Conservation (phyloP, 163 green algal species). For the Volvox carteri region DNA sequence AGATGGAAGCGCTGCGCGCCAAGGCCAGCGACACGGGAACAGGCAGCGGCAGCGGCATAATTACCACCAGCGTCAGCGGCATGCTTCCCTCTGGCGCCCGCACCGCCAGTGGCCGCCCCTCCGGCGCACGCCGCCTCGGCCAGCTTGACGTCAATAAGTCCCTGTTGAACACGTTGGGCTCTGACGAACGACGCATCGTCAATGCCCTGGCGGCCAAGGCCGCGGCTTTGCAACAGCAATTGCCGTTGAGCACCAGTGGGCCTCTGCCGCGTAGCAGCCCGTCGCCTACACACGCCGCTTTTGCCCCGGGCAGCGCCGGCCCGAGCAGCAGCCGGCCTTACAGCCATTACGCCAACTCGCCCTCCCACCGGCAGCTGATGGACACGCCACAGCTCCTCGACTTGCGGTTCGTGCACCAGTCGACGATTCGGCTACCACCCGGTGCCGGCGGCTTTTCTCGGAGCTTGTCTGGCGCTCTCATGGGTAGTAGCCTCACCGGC, state of each 20-base stretch:
- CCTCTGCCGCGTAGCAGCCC: background rate
- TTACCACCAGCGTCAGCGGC: background rate
- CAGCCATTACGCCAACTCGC: slow-evolving; percentile 53
- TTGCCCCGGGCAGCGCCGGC: background rate
- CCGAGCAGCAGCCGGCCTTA: background rate
- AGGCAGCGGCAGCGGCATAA: background rate
- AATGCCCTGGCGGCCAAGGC: slow-evolving; percentile 27
- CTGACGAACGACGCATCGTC: slow-evolving; percentile 58
- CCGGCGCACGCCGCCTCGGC: slow-evolving; percentile 20
- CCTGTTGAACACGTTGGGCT: slow-evolving; percentile 29
- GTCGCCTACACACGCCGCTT: background rate
- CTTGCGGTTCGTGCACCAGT: slow-evolving; percentile 51
- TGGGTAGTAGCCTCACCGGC: background rate
- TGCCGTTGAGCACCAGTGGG: background rate
- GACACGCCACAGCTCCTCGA: slow-evolving; percentile 58
- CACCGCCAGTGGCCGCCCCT: background rate
- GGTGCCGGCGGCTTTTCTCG: background rate
- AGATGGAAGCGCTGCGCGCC: slow-evolving; percentile 28
- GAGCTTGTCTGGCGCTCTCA: background rate
- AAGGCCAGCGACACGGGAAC: background rate
- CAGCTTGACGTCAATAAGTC: slow-evolving; percentile 37
- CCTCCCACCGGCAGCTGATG: slow-evolving; percentile 52
- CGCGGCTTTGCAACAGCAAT: too few relatives aligned
- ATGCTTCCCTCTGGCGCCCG: background rate
- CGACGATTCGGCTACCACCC: slow-evolving; percentile 51